Base-by-base conservation (phyloP, 108 stramenopile genomes). In the Cyclotella atomus region DNA sequence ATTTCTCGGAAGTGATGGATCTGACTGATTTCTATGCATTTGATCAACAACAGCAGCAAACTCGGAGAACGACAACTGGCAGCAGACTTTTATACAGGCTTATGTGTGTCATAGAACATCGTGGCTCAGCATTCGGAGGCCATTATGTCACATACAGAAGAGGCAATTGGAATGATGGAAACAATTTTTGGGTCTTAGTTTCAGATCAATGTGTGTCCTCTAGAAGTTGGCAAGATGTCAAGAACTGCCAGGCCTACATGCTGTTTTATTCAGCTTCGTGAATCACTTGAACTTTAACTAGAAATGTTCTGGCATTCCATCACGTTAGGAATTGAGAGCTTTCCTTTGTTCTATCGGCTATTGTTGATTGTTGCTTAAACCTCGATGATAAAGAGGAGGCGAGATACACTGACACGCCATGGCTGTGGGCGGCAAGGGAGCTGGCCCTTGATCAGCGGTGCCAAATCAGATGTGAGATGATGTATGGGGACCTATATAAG, bases 171-270 rank as follows among this genome's bases (percentile, higher is more conserved):
- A 24, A 24, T 54, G 54, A 54, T 43, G 45, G 9, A 12, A 41
- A 23, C 19, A 63, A 52, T 0, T 24, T 66, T 0, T 94, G 93
- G 93, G 84, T 72, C 32, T 66, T 83, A 10, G 76, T 89, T 28
- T 91, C 90, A 10, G 93, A 94, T 65, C 73, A 80, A 30, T 73
- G 55, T 23, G 87, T 94, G 25, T 44, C 59, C 0, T 35, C 52
- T 10, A 66, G 84, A 24, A 68, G 80, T 25, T 94, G 90, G 91
- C 24, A 76, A 49, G 78, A 89, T 17, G 91, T 94, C n/a, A 71
- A 75, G 59, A 62, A 38, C 21, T 86, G 84, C 41, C 91, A 94
- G 68, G 93, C 93, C 1, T 94, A 90, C 62, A 90, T 94, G 91
- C 81, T 94, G 33, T 90, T 94, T 62, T 94, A 94, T 68, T 89